phyloP scores from a whole-genome alignment of 2,329 filamentous ascomycete species.

The Claviceps monticola region DNA sequence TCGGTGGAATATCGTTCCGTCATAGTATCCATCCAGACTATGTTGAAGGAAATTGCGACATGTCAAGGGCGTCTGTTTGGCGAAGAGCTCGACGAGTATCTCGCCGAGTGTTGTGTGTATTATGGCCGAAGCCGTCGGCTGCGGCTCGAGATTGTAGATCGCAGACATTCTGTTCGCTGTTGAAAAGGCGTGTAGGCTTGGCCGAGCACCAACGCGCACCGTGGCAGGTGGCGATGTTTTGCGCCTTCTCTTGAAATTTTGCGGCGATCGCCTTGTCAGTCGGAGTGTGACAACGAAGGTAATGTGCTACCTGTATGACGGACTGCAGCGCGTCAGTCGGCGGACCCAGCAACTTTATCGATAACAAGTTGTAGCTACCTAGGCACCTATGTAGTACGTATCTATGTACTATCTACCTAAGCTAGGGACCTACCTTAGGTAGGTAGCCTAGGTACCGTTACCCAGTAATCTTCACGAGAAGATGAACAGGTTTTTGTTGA shows the following conservation, averaged over 20 bases:
- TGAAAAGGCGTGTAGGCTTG: not conserved
- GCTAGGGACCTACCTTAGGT: too few species aligned
- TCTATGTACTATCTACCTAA: too few species aligned
- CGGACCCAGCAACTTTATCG: not conserved
- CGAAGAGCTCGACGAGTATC: conserved; percentile 83
- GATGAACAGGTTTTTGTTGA: too few species aligned
- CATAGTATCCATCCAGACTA: conserved; percentile 90
- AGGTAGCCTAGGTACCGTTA: too few species aligned
- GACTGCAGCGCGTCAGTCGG: too few species aligned
- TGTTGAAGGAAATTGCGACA: conserved; percentile 93
- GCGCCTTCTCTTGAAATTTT: not conserved
- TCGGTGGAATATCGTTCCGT: conserved; percentile 85
- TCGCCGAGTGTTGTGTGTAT: conserved; percentile 84
- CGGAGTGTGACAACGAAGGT: too few species aligned
- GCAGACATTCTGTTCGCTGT: conserved; percentile 60
- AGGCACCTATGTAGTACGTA: too few species aligned
- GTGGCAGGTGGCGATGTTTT: not conserved
- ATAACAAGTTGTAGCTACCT: not conserved
- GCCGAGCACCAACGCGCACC: not conserved
- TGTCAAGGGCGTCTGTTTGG: conserved; percentile 81
- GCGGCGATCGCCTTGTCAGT: too few species aligned
- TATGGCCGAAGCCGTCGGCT: conserved; percentile 82
- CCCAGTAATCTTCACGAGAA: too few species aligned
- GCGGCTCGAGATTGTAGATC: conserved; percentile 88
- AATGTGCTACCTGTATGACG: too few species aligned